A percentile compares a stretch with the other conserved stretches of the same genome.
These are phyloP conservation scores for Epichloe brachyelytri DNA, from an alignment of 2,329 filamentous ascomycete genomes.

Conservation along the genomic window DNA sequence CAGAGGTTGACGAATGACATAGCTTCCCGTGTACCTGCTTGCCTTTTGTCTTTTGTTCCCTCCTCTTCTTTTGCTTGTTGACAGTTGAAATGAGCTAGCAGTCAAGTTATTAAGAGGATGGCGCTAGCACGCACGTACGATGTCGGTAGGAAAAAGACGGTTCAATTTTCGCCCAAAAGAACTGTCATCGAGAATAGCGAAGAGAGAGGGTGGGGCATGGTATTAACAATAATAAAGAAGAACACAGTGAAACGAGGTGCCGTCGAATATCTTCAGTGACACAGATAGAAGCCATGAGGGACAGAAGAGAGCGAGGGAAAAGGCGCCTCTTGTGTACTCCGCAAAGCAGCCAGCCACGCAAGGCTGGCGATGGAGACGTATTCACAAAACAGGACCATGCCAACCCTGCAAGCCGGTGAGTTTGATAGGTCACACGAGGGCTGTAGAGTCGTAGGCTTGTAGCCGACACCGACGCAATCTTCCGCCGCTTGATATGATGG, in stretches of 20 bases:
- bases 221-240: not conserved
- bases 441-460: not conserved
- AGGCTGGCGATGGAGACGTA: not conserved
- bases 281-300: not conserved
- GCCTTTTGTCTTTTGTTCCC: not conserved
- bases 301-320: not conserved
- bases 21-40: not conserved
- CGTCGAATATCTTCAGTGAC: not conserved
- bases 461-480: slow-evolving; percentile 3
- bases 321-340: not conserved
- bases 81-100: not conserved
- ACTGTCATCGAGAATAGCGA: too few species aligned
- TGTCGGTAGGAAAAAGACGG: too few species aligned
- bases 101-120: not conserved
- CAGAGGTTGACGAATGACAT: not conserved
- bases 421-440: slow-evolving; percentile 5
- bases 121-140: not conserved
- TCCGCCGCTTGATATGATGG: slow-evolving; percentile 1
- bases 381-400: not conserved
- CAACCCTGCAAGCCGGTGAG: slow-evolving; percentile 5
- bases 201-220: not conserved
- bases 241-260: not conserved
- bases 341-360: not conserved
- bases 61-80: not conserved
- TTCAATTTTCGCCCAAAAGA: too few species aligned